A percentile compares a stretch with the other conserved stretches of the same genome.
Evolutionary conservation across 495 filamentous ascomycete species (phyloP).

Genomic region (Rostrohypoxylon terebratum): DNA sequence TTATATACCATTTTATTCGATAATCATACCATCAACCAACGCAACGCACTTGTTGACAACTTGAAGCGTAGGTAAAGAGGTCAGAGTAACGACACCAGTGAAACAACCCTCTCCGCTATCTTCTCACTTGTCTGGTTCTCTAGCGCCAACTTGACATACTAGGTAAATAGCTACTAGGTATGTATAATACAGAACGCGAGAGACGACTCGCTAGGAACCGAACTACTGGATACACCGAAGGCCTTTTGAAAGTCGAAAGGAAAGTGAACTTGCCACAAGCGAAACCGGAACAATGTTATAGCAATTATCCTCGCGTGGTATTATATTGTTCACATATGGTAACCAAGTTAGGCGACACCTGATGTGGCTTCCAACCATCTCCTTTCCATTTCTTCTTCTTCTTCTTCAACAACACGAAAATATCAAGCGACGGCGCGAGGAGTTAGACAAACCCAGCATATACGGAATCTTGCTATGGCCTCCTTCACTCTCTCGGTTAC

Average conservation of each 20-base stretch:
- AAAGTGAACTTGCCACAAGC: neutral
- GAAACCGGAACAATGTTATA: neutral
- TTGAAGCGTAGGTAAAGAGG: neutral
- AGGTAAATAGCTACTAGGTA: no score
- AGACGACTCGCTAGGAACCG: neutral
- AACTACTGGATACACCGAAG: neutral
- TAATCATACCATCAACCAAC: conserved; percentile 16
- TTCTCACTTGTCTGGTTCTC: neutral
- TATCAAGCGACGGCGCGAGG: neutral
- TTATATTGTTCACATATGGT: neutral
- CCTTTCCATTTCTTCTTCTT: no score
- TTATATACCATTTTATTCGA: conserved; percentile 7
- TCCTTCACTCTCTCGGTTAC: conserved; percentile 30
- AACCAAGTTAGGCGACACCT: neutral
- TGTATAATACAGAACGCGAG: neutral
- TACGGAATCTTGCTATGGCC: conserved; percentile 18
- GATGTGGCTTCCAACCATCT: no score
- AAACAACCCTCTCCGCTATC: conserved; percentile 4
- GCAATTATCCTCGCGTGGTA: neutral
- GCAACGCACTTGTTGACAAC: neutral
- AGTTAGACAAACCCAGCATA: neutral
- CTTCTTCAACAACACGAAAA: neutral
- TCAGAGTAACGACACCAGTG: conserved; percentile 1
- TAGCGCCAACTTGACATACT: neutral
- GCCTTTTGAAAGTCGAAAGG: neutral